Evolutionary conservation across 306 rosid genomes (phyloP).

Genomic region (Acacia melanoxylon): DNA sequence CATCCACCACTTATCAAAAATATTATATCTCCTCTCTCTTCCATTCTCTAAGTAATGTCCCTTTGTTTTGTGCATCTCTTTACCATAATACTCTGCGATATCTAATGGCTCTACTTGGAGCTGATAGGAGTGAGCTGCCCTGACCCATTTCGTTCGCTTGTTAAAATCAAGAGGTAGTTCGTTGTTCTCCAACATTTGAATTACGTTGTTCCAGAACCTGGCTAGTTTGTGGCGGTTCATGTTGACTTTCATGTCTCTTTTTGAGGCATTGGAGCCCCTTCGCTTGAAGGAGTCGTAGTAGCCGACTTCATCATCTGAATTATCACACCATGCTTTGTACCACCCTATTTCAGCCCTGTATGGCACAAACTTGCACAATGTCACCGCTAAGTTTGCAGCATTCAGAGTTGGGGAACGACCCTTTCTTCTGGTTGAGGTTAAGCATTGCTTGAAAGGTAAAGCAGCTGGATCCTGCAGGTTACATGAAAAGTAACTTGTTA

Average conservation of each 20-base stretch:
- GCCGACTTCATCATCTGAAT: conserved; percentile 53
- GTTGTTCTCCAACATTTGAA: conserved; percentile 51
- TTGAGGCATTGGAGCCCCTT: conserved; percentile 45
- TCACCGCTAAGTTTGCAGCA: conserved; percentile 51
- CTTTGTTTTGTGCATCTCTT: conserved; percentile 38
- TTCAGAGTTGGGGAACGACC: conserved; percentile 58
- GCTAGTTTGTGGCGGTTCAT: conserved; percentile 69
- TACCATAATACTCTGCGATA: conserved; percentile 73
- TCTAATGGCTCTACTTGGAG: conserved; percentile 84
- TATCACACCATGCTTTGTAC: conserved; percentile 61
- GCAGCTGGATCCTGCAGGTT: conserved; percentile 47
- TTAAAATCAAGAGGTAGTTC: conserved; percentile 61
- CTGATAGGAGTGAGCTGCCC: conserved; percentile 57
- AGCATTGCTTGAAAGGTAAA: conserved; percentile 51
- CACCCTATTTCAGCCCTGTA: conserved; percentile 66
- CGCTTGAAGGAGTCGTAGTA: conserved; percentile 73
- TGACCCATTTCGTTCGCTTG: conserved; percentile 56
- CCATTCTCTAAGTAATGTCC: conserved; percentile 77
- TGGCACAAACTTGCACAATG: conserved; percentile 52
- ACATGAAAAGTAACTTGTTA: neutral
- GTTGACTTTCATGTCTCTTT: conserved; percentile 50
- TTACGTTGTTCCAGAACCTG: conserved; percentile 57
- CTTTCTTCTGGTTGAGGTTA: conserved; percentile 50
- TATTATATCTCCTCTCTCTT: conserved; percentile 62
- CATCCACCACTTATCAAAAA: conserved; percentile 78